Percentiles rank a stretch among this genome's conserved stretches.
These are phyloP conservation scores for Pichia sp. DNA, from an alignment of 1,139 yeast species.

Conservation along the genomic window DNA sequence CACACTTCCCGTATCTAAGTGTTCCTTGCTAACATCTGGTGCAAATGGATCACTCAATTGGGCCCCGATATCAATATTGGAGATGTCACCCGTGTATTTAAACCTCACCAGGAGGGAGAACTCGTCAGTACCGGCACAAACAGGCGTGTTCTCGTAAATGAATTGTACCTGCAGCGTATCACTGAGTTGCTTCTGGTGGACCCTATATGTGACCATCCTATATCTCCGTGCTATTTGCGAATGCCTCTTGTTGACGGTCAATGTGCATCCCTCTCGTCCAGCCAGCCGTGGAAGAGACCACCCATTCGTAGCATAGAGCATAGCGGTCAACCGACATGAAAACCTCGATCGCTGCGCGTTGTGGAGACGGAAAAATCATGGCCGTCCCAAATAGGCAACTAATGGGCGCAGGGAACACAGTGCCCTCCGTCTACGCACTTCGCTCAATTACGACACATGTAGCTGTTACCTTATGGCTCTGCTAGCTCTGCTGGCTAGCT, in stretches of 20 bases:
- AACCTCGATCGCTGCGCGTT: no score
- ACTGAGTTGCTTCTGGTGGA: slow-evolving; percentile 21
- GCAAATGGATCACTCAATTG: slow-evolving; percentile 2
- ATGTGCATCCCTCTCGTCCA: no score
- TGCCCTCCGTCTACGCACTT: no score
- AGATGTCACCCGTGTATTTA: slow-evolving; percentile 22
- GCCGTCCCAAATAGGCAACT: no score
- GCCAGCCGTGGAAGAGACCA: no score
- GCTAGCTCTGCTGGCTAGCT: no score
- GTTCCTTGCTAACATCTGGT: neutral
- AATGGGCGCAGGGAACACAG: no score
- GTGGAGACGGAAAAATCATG: no score
- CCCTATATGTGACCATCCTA: slow-evolving; percentile 23
- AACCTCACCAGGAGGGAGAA: slow-evolving; percentile 25
- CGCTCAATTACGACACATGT: no score
- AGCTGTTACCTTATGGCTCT: no score
- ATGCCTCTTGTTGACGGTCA: neutral
- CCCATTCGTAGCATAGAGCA: no score
- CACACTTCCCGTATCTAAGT: neutral
- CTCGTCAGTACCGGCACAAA: slow-evolving; percentile 29
- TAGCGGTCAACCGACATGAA: no score
- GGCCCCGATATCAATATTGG: neutral
- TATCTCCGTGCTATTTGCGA: neutral
- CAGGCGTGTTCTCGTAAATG: slow-evolving; percentile 27
- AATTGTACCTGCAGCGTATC: slow-evolving; percentile 24